Conservation (phyloP, 306 rosid genomes). For the Glycine tomentella region DNA sequence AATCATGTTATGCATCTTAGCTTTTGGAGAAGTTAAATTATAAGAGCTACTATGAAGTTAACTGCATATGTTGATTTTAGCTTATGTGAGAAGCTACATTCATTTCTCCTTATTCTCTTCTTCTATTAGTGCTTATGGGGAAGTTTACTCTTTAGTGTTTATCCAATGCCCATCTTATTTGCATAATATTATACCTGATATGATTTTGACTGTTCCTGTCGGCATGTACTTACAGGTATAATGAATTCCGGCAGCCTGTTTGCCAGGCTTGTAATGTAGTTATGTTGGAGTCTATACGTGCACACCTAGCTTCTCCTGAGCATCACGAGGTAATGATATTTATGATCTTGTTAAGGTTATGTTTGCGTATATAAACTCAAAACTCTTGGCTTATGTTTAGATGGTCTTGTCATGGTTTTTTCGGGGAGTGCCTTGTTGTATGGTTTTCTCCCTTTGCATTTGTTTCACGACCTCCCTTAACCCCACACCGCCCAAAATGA, state of each 20-base stretch:
- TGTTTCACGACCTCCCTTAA: conserved; percentile 20
- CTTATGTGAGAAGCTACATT: background rate
- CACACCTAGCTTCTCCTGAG: conserved; percentile 86
- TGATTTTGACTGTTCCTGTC: conserved; percentile 34
- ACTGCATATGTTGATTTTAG: background rate
- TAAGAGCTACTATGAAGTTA: background rate
- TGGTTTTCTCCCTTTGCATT: conserved; percentile 16
- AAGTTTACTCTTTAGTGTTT: background rate
- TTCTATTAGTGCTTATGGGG: background rate
- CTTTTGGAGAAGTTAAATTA: background rate
- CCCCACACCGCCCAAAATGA: background rate
- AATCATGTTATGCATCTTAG: background rate
- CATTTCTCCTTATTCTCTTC: background rate
- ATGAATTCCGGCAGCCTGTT: conserved; percentile 82
- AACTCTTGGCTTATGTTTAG: too few relatives aligned
- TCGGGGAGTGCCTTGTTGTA: background rate
- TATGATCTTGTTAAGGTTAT: background rate
- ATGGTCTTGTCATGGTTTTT: too few relatives aligned
- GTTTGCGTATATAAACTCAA: too few relatives aligned
- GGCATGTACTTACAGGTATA: conserved; percentile 63
- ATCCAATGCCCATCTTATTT: background rate
- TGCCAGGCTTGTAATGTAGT: conserved; percentile 81
- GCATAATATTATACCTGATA: background rate
- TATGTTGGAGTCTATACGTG: conserved; percentile 74
- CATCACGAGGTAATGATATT: conserved; percentile 82